These are phyloP conservation scores for Schizophyllum amplum DNA, from an alignment of 1,284 basidiomycete species.

Conservation along the genomic window DNA sequence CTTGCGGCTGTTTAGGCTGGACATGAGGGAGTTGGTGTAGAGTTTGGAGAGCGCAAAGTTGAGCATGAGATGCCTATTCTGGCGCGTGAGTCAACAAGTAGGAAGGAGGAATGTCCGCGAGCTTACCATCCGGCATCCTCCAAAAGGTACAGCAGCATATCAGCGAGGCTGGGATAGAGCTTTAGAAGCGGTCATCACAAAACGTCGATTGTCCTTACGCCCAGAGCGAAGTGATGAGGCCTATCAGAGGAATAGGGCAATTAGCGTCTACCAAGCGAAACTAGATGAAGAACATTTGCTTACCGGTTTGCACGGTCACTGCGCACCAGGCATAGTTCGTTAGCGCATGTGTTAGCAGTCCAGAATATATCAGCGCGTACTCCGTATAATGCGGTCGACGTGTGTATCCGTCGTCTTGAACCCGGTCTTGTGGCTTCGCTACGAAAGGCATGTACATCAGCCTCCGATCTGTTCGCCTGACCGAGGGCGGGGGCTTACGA, in stretches of 20 bases:
- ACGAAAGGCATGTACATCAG: not conserved
- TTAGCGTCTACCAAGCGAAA: not conserved
- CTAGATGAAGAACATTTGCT: not conserved
- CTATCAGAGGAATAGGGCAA: not conserved
- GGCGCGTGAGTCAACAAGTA: not conserved
- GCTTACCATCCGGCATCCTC: constrained; percentile 24
- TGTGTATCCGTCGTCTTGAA: not conserved
- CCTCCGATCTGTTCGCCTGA: too few relatives aligned
- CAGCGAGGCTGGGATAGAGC: not conserved
- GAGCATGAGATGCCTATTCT: constrained; percentile 29
- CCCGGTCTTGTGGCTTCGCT: not conserved
- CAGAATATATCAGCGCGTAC: constrained; percentile 20
- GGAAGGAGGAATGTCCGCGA: not conserved
- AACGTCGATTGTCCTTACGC: constrained; percentile 20
- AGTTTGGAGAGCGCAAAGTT: constrained; percentile 34
- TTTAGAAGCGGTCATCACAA: constrained; percentile 25
- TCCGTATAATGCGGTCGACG: constrained; percentile 2
- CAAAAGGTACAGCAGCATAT: not conserved
- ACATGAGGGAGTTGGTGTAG: constrained; percentile 35
- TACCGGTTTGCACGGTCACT: not conserved
- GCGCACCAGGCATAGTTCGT: constrained; percentile 8
- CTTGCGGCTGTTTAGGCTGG: constrained; percentile 30
- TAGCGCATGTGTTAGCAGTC: not conserved
- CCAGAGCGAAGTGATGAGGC: constrained; percentile 25
- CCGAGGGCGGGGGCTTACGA: not conserved